Conservation (phyloP, 2,329 filamentous ascomycete genomes). For the Aspergillus pseudonomiae region DNA sequence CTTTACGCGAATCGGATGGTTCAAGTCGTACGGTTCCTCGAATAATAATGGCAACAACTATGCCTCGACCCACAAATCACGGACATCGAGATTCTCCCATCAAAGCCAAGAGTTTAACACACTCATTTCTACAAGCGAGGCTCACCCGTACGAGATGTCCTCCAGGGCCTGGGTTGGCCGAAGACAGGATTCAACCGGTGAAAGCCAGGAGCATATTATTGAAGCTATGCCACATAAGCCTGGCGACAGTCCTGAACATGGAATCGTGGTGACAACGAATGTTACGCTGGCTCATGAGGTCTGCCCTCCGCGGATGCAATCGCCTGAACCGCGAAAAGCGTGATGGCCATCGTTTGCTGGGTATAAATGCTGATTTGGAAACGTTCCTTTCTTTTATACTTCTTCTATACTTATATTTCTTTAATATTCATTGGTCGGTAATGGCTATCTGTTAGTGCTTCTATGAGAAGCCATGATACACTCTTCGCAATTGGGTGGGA, state of each 20-base stretch:
- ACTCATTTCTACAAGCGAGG: neutral
- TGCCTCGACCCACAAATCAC: neutral
- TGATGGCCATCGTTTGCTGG: neutral
- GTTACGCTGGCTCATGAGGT: constrained; percentile 15
- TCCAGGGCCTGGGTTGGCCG: neutral
- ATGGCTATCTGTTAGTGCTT: too few relatives aligned
- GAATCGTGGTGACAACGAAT: constrained; percentile 18
- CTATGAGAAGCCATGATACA: too few relatives aligned
- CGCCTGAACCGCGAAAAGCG: neutral
- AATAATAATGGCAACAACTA: constrained; percentile 5
- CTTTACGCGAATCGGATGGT: constrained; percentile 13
- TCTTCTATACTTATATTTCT: too few relatives aligned
- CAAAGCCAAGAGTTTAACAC: neutral
- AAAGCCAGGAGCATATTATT: constrained; percentile 21
- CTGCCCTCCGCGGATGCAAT: neutral
- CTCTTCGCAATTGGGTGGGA: too few relatives aligned
- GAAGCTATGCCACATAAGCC: neutral
- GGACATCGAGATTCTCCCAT: neutral
- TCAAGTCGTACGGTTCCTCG: constrained; percentile 6
- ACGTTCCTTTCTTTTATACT: too few relatives aligned
- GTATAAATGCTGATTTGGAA: neutral
- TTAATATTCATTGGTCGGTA: too few relatives aligned
- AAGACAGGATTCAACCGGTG: constrained; percentile 3
- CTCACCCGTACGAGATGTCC: constrained; percentile 14
- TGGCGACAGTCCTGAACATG: constrained; percentile 1